These are phyloP conservation scores for Coniochaeta ligniaria DNA, from an alignment of 2,329 filamentous ascomycete genomes.

Conservation along the genomic window DNA sequence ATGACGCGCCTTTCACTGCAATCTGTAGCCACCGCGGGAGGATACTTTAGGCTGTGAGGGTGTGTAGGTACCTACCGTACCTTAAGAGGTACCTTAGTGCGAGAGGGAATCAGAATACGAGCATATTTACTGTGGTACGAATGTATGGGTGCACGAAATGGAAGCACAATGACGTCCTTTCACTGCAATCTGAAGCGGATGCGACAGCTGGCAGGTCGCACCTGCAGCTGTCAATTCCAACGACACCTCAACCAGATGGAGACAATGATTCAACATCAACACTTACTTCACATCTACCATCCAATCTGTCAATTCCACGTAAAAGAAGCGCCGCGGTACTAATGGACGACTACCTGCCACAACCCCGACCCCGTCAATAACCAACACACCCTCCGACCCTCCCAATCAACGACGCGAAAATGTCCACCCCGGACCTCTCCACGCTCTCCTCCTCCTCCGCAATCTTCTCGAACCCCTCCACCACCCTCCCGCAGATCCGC, in stretches of 20 bases:
- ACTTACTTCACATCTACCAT: neutral
- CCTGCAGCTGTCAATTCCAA: neutral
- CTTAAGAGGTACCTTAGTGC: no score
- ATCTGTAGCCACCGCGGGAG: neutral
- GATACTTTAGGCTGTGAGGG: no score
- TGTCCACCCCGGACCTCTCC: conserved; percentile 31
- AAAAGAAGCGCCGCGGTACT: neutral
- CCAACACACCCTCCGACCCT: no score
- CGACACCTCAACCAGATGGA: neutral
- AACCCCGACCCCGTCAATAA: neutral
- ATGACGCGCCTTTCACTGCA: no score
- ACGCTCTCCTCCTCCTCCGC: conserved; percentile 40
- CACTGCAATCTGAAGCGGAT: neutral
- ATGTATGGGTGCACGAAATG: no score
- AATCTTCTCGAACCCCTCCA: conserved; percentile 34
- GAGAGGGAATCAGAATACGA: no score
- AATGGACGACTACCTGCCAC: neutral
- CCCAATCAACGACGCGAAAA: no score
- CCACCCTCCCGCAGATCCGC: conserved; percentile 55
- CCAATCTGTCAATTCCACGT: neutral
- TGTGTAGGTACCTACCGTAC: no score
- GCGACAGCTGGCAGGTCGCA: neutral
- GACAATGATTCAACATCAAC: neutral
- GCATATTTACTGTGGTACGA: no score
- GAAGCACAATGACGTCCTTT: no score